These are phyloP conservation scores for Suillus discolor DNA, from an alignment of 768 basidiomycete species.

Conservation along the genomic window DNA sequence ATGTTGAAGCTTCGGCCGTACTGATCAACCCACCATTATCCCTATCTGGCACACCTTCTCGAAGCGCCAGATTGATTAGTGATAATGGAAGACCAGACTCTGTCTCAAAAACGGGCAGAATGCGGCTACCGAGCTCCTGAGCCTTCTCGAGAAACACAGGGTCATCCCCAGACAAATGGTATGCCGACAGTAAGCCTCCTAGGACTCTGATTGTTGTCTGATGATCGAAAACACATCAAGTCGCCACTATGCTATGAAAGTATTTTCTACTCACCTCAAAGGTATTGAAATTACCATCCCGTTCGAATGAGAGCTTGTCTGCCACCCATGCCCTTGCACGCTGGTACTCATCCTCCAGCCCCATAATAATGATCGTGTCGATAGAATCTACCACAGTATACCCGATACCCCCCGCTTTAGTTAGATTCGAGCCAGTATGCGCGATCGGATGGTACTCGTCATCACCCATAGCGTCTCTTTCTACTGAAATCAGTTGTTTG, in stretches of 20 bases:
- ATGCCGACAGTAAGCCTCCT: conserved; percentile 86
- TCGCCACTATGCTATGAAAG: neutral
- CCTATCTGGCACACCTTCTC: conserved; percentile 58
- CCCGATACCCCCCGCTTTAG: conserved; percentile 78
- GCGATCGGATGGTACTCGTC: conserved; percentile 93
- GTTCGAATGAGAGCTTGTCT: conserved; percentile 69
- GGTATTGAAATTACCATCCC: conserved; percentile 79
- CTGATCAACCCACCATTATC: conserved; percentile 67
- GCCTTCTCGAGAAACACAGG: conserved; percentile 75
- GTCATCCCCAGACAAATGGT: conserved; percentile 74
- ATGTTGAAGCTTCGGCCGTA: conserved; percentile 84
- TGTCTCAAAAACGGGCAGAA: conserved; percentile 83
- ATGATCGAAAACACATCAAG: conserved; percentile 9
- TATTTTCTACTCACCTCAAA: conserved; percentile 70
- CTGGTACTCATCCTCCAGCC: conserved; percentile 73
- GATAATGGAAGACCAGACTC: conserved; percentile 82
- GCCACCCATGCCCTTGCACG: conserved; percentile 81
- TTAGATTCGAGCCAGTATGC: conserved; percentile 75
- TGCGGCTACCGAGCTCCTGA: conserved; percentile 81
- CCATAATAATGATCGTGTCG: conserved; percentile 88
- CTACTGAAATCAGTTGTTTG: conserved; percentile 41
- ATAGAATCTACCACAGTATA: conserved; percentile 89
- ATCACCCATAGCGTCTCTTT: conserved; percentile 86
- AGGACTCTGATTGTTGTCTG: conserved; percentile 92
- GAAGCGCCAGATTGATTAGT: conserved; percentile 68